phyloP scores from a whole-genome alignment of 169 alveolate species.

The Plasmodium adleri region DNA sequence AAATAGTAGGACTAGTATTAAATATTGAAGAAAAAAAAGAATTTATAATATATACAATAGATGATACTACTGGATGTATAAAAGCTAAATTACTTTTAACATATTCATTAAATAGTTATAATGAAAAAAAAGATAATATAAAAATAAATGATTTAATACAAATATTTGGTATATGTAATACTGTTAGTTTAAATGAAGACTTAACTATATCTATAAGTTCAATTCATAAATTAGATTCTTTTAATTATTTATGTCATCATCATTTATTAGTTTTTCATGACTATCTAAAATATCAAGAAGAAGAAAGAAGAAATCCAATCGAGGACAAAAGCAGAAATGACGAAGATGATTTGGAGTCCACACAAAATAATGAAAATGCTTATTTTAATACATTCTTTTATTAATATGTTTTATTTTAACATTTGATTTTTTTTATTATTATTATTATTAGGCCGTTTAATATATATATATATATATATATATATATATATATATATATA shows the following conservation, averaged over 20 bases:
- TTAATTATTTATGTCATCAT: slow-evolving; percentile 73
- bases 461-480: too few relatives aligned
- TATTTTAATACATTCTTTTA: slow-evolving; percentile 61
- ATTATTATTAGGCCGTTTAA: too few relatives aligned
- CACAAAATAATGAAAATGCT: slow-evolving; percentile 36
- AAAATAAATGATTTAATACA: slow-evolving; percentile 56
- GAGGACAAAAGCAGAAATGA: slow-evolving; percentile 43
- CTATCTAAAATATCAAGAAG: slow-evolving; percentile 59
- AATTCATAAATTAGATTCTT: slow-evolving; percentile 53
- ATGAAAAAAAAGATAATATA: slow-evolving; percentile 48
- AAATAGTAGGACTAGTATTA: slow-evolving; percentile 70
- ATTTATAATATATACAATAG: slow-evolving; percentile 69
- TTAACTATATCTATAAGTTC: slow-evolving; percentile 68
- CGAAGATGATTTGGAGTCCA: slow-evolving; percentile 15
- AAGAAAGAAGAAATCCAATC: slow-evolving; percentile 23
- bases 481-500: not conserved
- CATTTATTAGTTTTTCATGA: slow-evolving; percentile 67
- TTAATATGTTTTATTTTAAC: not conserved
- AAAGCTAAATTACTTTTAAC: slow-evolving; percentile 73
- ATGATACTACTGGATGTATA: slow-evolving; percentile 75
- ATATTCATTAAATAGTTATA: slow-evolving; percentile 24
- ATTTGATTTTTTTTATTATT: too few relatives aligned
- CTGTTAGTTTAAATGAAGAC: slow-evolving; percentile 66
- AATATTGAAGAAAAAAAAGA: slow-evolving; percentile 72
- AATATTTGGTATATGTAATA: slow-evolving; percentile 66